Conservation (phyloP, 495 filamentous ascomycete species). For the Bryoglossum gracile region DNA sequence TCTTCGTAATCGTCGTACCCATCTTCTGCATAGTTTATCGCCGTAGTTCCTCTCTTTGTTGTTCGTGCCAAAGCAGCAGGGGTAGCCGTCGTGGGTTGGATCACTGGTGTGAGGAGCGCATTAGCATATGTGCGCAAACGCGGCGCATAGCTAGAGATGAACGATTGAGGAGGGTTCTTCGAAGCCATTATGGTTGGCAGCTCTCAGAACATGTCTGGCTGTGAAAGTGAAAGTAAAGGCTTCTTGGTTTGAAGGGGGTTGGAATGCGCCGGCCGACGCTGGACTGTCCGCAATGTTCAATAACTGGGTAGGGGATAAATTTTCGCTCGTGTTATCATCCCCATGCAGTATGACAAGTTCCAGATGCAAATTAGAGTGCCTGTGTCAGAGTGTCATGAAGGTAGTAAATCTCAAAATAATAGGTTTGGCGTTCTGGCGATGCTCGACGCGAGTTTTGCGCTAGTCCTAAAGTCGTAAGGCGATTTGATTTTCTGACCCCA, state of each 20-base stretch:
- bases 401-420: not conserved
- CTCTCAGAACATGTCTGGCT: constrained; percentile 17
- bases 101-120: constrained; percentile 81
- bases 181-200: constrained; percentile 18
- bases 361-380: no score
- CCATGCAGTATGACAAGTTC: no score
- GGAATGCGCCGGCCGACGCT: constrained; percentile 8
- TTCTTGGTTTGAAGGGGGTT: not conserved
- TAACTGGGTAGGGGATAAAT: not conserved
- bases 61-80: constrained; percentile 67
- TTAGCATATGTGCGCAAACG: constrained; percentile 88
- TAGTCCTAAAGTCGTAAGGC: no score
- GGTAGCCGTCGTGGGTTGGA: constrained; percentile 54
- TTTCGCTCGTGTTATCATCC: constrained; percentile 6
- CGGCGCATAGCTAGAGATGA: constrained; percentile 86
- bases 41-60: constrained; percentile 92
- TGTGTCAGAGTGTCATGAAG: no score
- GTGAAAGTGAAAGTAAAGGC: not conserved
- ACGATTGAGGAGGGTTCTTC: constrained; percentile 64
- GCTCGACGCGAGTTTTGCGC: no score
- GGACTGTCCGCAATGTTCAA: not conserved
- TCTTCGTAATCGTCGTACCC: constrained; percentile 92
- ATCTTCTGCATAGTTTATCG: constrained; percentile 96
- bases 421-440: no score
- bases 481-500: no score